Evolutionary conservation across 1,284 basidiomycete genomes (phyloP), one percentile per base, ranked within the genome.

Genomic region (Rhodofomes roseus): DNA sequence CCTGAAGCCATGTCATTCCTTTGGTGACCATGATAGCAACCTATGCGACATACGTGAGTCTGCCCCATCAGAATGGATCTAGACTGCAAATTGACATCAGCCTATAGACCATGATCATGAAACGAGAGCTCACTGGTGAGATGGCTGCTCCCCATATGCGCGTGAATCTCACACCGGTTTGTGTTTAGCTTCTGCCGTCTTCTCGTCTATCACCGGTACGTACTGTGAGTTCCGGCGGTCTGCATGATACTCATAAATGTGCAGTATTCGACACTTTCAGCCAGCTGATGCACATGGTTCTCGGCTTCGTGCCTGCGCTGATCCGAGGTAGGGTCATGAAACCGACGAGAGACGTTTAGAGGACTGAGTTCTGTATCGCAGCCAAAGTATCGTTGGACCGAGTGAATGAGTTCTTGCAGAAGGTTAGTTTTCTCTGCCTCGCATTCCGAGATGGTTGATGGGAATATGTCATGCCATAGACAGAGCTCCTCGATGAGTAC

Each of bases 11-110:
- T 62, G 54, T 84, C 40, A 82, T 91, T 40, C 88, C 90, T 0
- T 74, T 89, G 5, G 62, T 85, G 40, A 85, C 84, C 14, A 92
- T 91, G 82, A 68, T 86, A 34, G 78, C 80, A 20, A 89, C 89
- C 0, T 92, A 85, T 68, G 79, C 81, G 7, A 81, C 84, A 41
- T 90, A 83, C 66, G 74, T 76, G 60, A 60, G 74, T 52, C 22
- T n/a, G n/a, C n/a, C n/a, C 31, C 4, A 11, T 34, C 11, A 11
- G 31, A 34, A 34, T 34, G 11, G n/a, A 67, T 25, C 1, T 3
- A 12, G 8, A 25, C 25, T 14, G 2, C 4, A 11, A 25, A 5
- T n/a, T n/a, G 18, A 7, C 20, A 48, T 27, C 22, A 27, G 16
- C n/a, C 25, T 20, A 7, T 56, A 81, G 75, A 75, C 75, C 8